Percentiles rank a stretch among this genome's conserved stretches.
phyloP scores from a whole-genome alignment of 371 early-diverging fungal genomes.

The Rhizopus stolonifer region DNA sequence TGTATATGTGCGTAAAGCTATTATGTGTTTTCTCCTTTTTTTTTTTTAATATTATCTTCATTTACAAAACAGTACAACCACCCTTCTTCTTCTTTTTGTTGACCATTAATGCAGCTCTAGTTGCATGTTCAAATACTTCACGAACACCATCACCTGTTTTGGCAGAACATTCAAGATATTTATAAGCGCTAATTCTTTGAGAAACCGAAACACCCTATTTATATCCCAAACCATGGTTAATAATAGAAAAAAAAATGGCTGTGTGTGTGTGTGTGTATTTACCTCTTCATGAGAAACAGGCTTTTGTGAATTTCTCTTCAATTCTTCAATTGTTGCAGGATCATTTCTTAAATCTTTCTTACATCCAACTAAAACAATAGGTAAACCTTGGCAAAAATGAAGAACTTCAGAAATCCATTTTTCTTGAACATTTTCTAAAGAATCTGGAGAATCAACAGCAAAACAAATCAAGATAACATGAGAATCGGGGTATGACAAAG shows the following conservation, averaged over 20 bases:
- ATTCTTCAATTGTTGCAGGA: conserved; percentile 73
- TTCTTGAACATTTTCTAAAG: conserved; percentile 91
- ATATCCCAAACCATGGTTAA: too few species aligned
- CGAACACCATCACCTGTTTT: conserved; percentile 88
- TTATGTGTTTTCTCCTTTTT: too few species aligned
- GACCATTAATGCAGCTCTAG: conserved; percentile 80
- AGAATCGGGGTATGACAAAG: conserved; percentile 96
- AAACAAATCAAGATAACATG: conserved; percentile 97
- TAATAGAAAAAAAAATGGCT: too few species aligned
- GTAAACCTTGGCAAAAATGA: conserved; percentile 86
- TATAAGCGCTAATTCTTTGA: conserved; percentile 81
- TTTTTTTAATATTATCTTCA: too few species aligned
- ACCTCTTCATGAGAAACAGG: conserved; percentile 85
- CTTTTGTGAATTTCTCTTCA: conserved; percentile 72
- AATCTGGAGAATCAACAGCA: conserved; percentile 91
- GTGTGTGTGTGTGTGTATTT: too few species aligned
- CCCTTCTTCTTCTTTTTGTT: conserved; percentile 50
- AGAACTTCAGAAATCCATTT: conserved; percentile 94
- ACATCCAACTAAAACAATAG: conserved; percentile 86
- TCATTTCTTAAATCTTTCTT: conserved; percentile 93
- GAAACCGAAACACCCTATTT: conserved; percentile 50
- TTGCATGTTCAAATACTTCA: conserved; percentile 93
- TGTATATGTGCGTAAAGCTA: too few species aligned
- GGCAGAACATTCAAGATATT: conserved; percentile 96
- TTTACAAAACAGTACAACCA: conserved; percentile 55